phyloP scores from a whole-genome alignment of 768 basidiomycete species.

The Multifurca ochricompacta region DNA sequence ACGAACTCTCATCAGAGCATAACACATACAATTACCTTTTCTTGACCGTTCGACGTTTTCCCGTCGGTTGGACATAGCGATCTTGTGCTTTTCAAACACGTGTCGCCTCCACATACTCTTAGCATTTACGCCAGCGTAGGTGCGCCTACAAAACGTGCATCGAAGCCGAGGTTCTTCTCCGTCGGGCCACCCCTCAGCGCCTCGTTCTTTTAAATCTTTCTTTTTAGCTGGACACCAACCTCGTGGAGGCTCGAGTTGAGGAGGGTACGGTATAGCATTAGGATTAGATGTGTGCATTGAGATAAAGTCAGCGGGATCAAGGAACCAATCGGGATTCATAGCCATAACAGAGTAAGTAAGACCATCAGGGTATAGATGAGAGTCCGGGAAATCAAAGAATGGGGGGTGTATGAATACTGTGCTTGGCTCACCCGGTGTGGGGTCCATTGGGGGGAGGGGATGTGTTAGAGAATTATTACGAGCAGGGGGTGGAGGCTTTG shows the following conservation, averaged over 20 bases:
- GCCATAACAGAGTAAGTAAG: slow-evolving; percentile 65
- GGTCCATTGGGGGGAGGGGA: slow-evolving; percentile 38
- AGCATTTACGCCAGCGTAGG: slow-evolving; percentile 80
- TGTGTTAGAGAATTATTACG: slow-evolving; percentile 19
- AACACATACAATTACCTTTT: slow-evolving; percentile 46
- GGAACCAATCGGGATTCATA: slow-evolving; percentile 75
- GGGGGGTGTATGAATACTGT: slow-evolving; percentile 70
- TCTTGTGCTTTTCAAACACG: slow-evolving; percentile 85
- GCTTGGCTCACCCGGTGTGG: slow-evolving; percentile 54
- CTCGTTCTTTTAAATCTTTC: slow-evolving; percentile 64
- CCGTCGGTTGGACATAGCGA: slow-evolving; percentile 81
- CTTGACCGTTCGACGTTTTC: slow-evolving; percentile 60
- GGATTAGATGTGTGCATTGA: slow-evolving; percentile 39
- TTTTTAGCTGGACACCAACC: slow-evolving; percentile 87
- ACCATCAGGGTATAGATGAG: slow-evolving; percentile 54
- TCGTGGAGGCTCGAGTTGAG: slow-evolving; percentile 71
- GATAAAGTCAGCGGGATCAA: slow-evolving; percentile 58
- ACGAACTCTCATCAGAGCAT: slow-evolving; percentile 1
- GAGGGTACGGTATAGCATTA: slow-evolving; percentile 60
- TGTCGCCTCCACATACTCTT: slow-evolving; percentile 90
- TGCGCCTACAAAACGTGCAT: slow-evolving; percentile 79
- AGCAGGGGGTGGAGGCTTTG: slow-evolving; percentile 16
- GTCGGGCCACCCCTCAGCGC: slow-evolving; percentile 66
- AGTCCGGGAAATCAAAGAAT: slow-evolving; percentile 57
- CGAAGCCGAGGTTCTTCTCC: slow-evolving; percentile 73